Evolutionary conservation across 1,284 basidiomycete genomes (phyloP).

Genomic region (Ceratobasidium sp.): DNA sequence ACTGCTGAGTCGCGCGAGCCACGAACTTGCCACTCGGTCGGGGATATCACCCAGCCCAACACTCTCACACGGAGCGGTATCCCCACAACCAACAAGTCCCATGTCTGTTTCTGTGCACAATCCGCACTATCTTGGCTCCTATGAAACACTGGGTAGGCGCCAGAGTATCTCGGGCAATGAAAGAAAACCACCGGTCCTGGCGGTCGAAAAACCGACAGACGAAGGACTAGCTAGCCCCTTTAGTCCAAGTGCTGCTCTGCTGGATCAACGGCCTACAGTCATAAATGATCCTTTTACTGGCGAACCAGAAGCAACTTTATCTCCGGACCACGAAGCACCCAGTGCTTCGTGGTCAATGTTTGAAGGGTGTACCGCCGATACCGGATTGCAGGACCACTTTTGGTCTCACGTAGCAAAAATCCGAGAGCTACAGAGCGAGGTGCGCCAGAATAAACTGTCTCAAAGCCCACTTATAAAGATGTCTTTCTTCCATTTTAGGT

Average conservation of each 20-base stretch:
- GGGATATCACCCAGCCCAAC: slow-evolving; percentile 1
- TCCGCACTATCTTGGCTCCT: slow-evolving; percentile 6
- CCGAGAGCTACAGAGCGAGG: slow-evolving; percentile 34
- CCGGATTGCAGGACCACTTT: slow-evolving; percentile 10
- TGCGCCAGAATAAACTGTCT: background rate
- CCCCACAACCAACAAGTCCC: slow-evolving; percentile 16
- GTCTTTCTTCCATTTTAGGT: background rate
- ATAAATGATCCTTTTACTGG: slow-evolving; percentile 27
- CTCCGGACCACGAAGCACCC: background rate
- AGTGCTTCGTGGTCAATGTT: background rate
- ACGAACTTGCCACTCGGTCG: slow-evolving; percentile 20
- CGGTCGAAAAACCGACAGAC: background rate
- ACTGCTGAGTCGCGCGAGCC: slow-evolving; percentile 15
- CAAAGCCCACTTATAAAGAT: background rate
- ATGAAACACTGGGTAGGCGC: slow-evolving; percentile 4
- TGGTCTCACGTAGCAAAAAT: slow-evolving; percentile 34
- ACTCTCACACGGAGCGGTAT: background rate
- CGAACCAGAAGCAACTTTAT: slow-evolving; percentile 11
- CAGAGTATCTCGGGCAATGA: background rate
- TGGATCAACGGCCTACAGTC: background rate
- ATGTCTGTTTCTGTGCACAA: background rate
- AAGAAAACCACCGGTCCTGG: background rate
- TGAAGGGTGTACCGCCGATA: slow-evolving; percentile 7
- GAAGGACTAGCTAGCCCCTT: background rate
- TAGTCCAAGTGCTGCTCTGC: background rate